Percentiles rank a stretch among this genome's conserved stretches.
Evolutionary conservation across 2,329 filamentous ascomycete species (phyloP).

Genomic region (Aspergillus bombycis): DNA sequence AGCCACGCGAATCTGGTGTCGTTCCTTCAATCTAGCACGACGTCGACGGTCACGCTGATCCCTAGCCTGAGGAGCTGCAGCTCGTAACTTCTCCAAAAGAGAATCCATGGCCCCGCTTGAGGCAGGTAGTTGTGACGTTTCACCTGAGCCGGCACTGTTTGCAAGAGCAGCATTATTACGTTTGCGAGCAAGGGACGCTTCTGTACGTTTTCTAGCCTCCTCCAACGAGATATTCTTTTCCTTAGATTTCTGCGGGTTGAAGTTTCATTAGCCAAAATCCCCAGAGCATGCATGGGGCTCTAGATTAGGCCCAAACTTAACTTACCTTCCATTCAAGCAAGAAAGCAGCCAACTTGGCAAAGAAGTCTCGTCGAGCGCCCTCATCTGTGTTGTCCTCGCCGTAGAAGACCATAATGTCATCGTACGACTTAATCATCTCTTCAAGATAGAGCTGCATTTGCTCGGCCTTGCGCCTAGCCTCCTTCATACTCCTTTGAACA

Average conservation of each 20-base stretch:
- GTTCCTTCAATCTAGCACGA: slow-evolving; percentile 84
- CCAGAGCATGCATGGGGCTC: not conserved
- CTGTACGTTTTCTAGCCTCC: slow-evolving; percentile 80
- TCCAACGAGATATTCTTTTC: slow-evolving; percentile 89
- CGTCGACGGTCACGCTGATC: slow-evolving; percentile 88
- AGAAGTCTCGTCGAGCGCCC: slow-evolving; percentile 92
- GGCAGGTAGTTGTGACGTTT: slow-evolving; percentile 64
- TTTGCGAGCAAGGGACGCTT: slow-evolving; percentile 91
- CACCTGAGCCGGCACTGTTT: slow-evolving; percentile 54
- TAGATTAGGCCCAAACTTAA: slow-evolving; percentile 14
- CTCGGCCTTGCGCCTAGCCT: slow-evolving; percentile 91
- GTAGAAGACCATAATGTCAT: slow-evolving; percentile 95
- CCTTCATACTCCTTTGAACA: slow-evolving; percentile 93
- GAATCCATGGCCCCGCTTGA: slow-evolving; percentile 94
- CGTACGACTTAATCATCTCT: slow-evolving; percentile 87
- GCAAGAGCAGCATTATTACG: slow-evolving; percentile 64
- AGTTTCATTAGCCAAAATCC: slow-evolving; percentile 9
- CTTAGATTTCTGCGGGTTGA: slow-evolving; percentile 67
- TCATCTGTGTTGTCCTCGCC: slow-evolving; percentile 92
- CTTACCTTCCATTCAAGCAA: slow-evolving; percentile 84
- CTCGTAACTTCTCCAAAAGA: slow-evolving; percentile 89
- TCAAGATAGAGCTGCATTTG: slow-evolving; percentile 93
- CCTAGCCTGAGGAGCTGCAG: slow-evolving; percentile 84
- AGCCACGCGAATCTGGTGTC: slow-evolving; percentile 85
- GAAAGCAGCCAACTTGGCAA: slow-evolving; percentile 88